Base-by-base conservation (phyloP, 768 basidiomycete genomes). In the Gyrodon lividus region DNA sequence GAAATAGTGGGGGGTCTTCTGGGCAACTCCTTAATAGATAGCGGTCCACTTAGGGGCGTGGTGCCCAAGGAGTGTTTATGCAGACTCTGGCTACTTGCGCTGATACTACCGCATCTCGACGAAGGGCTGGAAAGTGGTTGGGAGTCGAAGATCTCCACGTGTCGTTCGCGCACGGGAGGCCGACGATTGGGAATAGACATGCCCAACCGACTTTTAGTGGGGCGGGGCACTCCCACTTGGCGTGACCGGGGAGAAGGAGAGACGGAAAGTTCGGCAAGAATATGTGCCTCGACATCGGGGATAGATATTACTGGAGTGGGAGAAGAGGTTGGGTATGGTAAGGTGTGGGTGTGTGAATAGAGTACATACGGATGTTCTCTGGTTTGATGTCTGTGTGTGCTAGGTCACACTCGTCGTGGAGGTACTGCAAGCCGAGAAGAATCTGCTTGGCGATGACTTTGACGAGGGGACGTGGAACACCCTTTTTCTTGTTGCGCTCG, bases 321-420 rank as follows among this genome's bases (percentile, higher is more conserved):
- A 45, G 46, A 20, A 0, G 34, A 38, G 43, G 48, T 30, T 35
- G 52, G 50, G 17, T 37, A 16, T 56, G 13, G 52, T 54, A 34
- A 52, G 55, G 40, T 16, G 45, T 6, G 61, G 60, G 41, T 52
- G 40, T 48, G 34, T 34, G 43, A 54, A 61, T 58, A 67, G 52
- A 59, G 59, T 53, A 77, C 92, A 76, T 65, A 95, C 93, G 74
- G 53, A 97, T 92, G 65, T 97, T 97, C 77, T 97, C 94, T 49
- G 93, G 94, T 70, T 97, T 95, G 52, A 95, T 87, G 59, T 91
- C 89, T 19, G 94, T 97, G 65, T 97, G 94, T 23, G 95, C 91
- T 35, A 96, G 80, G 63, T 90, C 84, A 69, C 92, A 95, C 69
- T 92, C 91, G 22, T 92, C 88, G 61, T 97, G 94, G 12, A 97